Percentiles rank a stretch among this genome's conserved stretches.
These are phyloP conservation scores for Lactifluus subvellereus DNA, from an alignment of 768 basidiomycete species.

Conservation along the genomic window DNA sequence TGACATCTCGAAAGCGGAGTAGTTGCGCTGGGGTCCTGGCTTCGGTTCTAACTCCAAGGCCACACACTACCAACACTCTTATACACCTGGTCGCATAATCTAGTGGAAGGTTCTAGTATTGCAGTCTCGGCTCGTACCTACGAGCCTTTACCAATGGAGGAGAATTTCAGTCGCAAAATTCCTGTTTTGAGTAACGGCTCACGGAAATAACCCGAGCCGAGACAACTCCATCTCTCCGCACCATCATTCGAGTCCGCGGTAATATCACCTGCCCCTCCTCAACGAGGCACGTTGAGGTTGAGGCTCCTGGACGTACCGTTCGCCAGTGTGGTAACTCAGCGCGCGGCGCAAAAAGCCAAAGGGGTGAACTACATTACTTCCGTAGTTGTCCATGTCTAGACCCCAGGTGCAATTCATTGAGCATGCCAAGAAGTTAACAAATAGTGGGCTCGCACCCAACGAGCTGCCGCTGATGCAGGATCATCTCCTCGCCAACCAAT, in stretches of 20 bases:
- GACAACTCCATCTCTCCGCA: not conserved
- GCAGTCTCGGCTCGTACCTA: not conserved
- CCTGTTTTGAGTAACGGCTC: not conserved
- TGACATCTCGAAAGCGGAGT: constrained; percentile 26
- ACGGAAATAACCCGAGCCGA: not conserved
- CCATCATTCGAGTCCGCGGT: not conserved
- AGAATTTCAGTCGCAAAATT: not conserved
- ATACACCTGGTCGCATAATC: not conserved
- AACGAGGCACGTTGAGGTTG: not conserved
- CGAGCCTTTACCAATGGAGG: not conserved
- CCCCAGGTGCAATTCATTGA: not conserved
- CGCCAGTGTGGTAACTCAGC: not conserved
- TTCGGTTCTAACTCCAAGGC: not conserved
- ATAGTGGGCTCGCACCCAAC: too few species aligned
- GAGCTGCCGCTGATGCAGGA: too few species aligned
- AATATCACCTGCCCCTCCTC: not conserved
- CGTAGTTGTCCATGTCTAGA: not conserved
- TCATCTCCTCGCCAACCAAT: too few species aligned
- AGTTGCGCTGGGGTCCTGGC: not conserved
- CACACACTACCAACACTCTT: not conserved
- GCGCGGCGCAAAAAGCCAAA: not conserved
- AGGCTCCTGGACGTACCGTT: not conserved
- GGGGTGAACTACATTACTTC: not conserved
- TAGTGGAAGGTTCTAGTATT: not conserved
- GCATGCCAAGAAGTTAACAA: not conserved